A percentile compares a stretch with the other conserved stretches of the same genome.
These are phyloP conservation scores for Aspergillus nidulans DNA, from an alignment of 495 filamentous ascomycete genomes.

Conservation along the genomic window DNA sequence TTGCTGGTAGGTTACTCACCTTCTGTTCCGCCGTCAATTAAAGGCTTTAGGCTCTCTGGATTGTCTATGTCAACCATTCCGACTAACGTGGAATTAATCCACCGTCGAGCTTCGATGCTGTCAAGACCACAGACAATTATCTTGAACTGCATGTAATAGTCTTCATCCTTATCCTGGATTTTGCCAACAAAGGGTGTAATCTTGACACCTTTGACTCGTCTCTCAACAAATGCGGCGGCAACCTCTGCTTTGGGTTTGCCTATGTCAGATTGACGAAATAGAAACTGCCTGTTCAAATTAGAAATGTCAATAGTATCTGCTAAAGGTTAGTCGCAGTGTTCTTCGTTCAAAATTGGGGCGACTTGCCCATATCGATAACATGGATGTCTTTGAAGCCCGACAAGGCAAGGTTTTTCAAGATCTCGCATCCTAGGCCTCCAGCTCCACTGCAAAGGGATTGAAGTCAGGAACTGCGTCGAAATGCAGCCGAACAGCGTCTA, in stretches of 20 bases:
- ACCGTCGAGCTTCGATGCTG: conserved; percentile 92
- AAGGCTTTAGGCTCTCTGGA: conserved; percentile 77
- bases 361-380: conserved; percentile 94
- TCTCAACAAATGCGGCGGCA: conserved; percentile 86
- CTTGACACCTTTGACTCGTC: conserved; percentile 78
- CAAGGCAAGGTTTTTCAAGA: conserved; percentile 91
- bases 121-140: conserved; percentile 94
- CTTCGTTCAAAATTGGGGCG: neutral
- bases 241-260: conserved; percentile 92
- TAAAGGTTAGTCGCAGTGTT: conserved; percentile 17
- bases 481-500: neutral
- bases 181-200: conserved; percentile 91
- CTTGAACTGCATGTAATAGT: conserved; percentile 97
- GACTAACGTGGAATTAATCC: conserved; percentile 95
- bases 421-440: conserved; percentile 93
- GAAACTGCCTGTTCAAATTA: conserved; percentile 96
- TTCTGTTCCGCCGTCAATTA: conserved; percentile 97
- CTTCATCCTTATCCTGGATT: conserved; percentile 96
- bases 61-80: conserved; percentile 80
- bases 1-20: conserved; percentile 38
- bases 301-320: conserved; percentile 95
- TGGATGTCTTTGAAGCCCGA: conserved; percentile 96
- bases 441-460: conserved; percentile 63
- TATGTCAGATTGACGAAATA: conserved; percentile 89
- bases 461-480: neutral